These are phyloP conservation scores for Knoxia roxburghii DNA, from an alignment of 257 asterid genomes.

Conservation along the genomic window DNA sequence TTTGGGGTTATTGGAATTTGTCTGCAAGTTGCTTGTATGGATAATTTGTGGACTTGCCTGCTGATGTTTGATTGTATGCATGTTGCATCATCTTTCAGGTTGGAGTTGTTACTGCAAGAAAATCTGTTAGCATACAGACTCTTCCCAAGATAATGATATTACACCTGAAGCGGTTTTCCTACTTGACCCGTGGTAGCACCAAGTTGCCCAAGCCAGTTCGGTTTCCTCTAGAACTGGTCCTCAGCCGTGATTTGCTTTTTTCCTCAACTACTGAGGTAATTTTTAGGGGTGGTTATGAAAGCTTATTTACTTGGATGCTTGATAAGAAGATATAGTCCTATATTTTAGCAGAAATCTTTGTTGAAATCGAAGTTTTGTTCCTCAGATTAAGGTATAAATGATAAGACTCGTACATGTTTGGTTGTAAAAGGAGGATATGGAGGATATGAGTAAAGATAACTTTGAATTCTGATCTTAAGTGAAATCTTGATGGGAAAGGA, in stretches of 20 bases:
- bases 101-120: slow-evolving; percentile 68
- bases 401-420: neutral
- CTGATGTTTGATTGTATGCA: neutral
- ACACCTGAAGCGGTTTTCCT: slow-evolving; percentile 82
- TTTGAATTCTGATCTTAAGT: neutral
- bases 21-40: neutral
- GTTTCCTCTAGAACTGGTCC: slow-evolving; percentile 65
- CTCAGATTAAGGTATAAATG: neutral
- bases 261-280: slow-evolving; percentile 68
- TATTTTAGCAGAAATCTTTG: neutral
- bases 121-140: slow-evolving; percentile 57
- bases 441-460: neutral
- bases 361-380: neutral
- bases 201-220: slow-evolving; percentile 71
- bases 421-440: neutral
- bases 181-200: slow-evolving; percentile 72
- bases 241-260: slow-evolving; percentile 70
- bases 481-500: neutral
- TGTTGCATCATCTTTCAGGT: slow-evolving; percentile 36
- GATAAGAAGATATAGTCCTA: neutral
- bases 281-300: neutral
- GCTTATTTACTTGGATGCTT: neutral
- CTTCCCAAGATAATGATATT: slow-evolving; percentile 84
- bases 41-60: neutral
- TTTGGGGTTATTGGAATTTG: neutral